These are phyloP conservation scores for Hyphodiscus hymeniophilus DNA, from an alignment of 495 filamentous ascomycete genomes.

Conservation along the genomic window DNA sequence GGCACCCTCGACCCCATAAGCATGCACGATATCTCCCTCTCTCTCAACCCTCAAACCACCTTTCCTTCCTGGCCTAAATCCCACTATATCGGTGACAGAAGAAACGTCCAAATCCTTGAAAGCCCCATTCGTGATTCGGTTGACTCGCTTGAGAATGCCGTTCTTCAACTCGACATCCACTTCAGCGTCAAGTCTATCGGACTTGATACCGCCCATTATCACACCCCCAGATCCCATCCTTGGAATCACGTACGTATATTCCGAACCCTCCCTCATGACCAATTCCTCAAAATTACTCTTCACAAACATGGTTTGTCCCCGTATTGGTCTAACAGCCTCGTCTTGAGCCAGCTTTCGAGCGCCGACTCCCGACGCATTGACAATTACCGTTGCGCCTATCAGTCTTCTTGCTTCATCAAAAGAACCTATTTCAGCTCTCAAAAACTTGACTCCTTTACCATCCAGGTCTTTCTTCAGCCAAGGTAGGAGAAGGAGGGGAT, in stretches of 20 bases:
- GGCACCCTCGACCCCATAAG: constrained; percentile 26
- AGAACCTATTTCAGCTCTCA: constrained; percentile 13
- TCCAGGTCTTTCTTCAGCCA: constrained; percentile 23
- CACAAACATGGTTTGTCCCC: constrained; percentile 23
- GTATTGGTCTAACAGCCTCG: constrained; percentile 9
- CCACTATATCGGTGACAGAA: constrained; percentile 21
- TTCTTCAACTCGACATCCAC: constrained; percentile 14
- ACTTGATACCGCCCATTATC: constrained; percentile 40
- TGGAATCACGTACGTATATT: constrained; percentile 45
- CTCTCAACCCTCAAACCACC: constrained; percentile 27
- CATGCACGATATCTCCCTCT: constrained; percentile 27
- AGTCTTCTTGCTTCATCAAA: constrained; percentile 17
- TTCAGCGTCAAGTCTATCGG: constrained; percentile 23
- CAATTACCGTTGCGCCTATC: constrained; percentile 2
- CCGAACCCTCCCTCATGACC: constrained; percentile 31
- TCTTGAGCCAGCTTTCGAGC: constrained; percentile 13
- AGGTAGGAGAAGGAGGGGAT: constrained; percentile 23
- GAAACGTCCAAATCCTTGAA: constrained; percentile 13
- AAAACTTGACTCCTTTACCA: constrained; percentile 22
- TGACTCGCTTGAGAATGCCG: constrained; percentile 19
- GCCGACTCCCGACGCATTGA: constrained; percentile 20
- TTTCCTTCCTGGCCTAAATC: constrained; percentile 24
- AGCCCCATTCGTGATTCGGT: constrained; percentile 9
- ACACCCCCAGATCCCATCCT: constrained; percentile 35
- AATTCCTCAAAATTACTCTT: constrained; percentile 10